Evolutionary conservation across 129 eudicot species (phyloP).

Genomic region (Artemisia argyi): DNA sequence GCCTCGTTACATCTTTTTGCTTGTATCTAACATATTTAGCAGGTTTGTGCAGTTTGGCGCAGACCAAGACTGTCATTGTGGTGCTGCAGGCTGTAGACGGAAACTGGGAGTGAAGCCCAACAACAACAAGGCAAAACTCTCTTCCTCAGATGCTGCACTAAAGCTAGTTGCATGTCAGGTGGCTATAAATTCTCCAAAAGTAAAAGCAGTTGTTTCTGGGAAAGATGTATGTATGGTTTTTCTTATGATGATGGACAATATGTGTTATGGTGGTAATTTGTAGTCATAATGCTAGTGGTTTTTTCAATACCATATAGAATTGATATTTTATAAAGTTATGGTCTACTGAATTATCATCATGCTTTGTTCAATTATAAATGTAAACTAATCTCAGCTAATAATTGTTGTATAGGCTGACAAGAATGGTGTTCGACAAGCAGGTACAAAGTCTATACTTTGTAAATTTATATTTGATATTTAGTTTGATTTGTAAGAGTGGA

Average conservation of each 20-base stretch:
- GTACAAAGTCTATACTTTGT: constrained; percentile 30
- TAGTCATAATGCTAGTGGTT: constrained; percentile 4
- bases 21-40: constrained; percentile 51
- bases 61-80: constrained; percentile 98
- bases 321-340: neutral
- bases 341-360: neutral
- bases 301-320: constrained; percentile 1
- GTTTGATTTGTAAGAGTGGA: constrained; percentile 9
- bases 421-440: constrained; percentile 54
- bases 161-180: constrained; percentile 78
- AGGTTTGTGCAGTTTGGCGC: constrained; percentile 99
- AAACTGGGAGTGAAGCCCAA: constrained; percentile 93
- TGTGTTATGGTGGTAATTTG: constrained; percentile 27
- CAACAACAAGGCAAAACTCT: constrained; percentile 67
- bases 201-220: constrained; percentile 52
- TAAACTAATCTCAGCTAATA: constrained; percentile 36
- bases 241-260: constrained; percentile 22
- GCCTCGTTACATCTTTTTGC: neutral
- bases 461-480: neutral
- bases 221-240: constrained; percentile 51
- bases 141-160: constrained; percentile 81
- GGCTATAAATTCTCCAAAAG: constrained; percentile 64
- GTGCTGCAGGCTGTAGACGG: constrained; percentile 82
- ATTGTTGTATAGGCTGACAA: constrained; percentile 50
- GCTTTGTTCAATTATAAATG: neutral